These are phyloP conservation scores for Citrullus colocynthis DNA, from an alignment of 306 rosid genomes.

Conservation along the genomic window DNA sequence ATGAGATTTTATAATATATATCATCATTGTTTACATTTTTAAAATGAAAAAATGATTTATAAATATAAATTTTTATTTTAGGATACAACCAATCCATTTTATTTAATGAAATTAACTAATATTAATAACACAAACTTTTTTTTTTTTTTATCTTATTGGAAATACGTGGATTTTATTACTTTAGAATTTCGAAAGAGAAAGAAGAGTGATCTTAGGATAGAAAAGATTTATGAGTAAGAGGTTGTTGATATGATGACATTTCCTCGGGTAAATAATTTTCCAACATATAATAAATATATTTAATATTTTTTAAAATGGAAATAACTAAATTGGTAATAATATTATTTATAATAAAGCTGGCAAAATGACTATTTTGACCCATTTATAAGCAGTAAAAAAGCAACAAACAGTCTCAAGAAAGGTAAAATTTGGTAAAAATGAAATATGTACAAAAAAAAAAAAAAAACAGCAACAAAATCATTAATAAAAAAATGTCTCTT, in stretches of 20 bases:
- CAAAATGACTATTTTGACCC: neutral
- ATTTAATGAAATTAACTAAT: neutral
- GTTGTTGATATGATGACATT: neutral
- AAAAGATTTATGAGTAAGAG: neutral
- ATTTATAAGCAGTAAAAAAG: neutral
- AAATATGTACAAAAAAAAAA: too few relatives aligned
- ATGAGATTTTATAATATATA: too few relatives aligned
- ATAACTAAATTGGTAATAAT: neutral
- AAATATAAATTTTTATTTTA: neutral
- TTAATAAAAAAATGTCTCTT: too few relatives aligned
- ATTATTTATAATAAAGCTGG: neutral
- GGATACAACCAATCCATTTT: neutral
- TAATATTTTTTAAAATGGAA: neutral
- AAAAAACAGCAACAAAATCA: too few relatives aligned
- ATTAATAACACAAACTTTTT: neutral
- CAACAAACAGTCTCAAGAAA: too few relatives aligned
- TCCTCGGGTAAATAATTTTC: neutral
- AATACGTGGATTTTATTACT: neutral
- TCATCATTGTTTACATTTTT: too few relatives aligned
- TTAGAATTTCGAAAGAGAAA: neutral
- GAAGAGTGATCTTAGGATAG: neutral
- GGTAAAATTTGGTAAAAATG: too few relatives aligned
- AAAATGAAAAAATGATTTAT: too few relatives aligned
- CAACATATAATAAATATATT: neutral
- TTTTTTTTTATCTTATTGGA: neutral